Percentiles rank a stretch among this genome's conserved stretches.
phyloP scores from a whole-genome alignment of 31 red algal species.

The Endocladia muricata region DNA sequence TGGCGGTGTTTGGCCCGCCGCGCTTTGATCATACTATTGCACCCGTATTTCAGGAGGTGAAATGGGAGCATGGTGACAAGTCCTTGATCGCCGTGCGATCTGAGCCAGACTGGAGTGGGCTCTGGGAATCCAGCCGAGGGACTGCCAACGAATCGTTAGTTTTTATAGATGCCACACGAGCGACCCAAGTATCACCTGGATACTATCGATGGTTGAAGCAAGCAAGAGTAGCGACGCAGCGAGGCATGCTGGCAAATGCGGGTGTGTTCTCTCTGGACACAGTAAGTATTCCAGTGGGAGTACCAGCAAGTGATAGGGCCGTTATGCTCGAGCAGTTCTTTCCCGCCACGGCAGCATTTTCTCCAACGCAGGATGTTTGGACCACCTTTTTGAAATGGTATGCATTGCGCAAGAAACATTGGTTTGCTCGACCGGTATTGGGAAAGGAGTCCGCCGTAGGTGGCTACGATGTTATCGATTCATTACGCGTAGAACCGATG shows the following conservation, averaged over 20 bases:
- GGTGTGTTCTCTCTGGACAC: constrained; percentile 43
- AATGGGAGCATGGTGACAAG: constrained; percentile 38
- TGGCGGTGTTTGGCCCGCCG: constrained; percentile 57
- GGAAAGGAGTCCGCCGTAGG: background rate
- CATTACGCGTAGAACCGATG: constrained; percentile 12
- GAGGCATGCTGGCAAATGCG: constrained; percentile 42
- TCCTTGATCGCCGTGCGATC: constrained; percentile 39
- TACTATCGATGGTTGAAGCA: constrained; percentile 47
- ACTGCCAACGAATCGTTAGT: constrained; percentile 47
- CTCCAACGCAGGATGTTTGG: constrained; percentile 63
- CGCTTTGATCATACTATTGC: constrained; percentile 55
- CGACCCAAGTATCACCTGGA: constrained; percentile 17
- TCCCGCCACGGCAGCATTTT: constrained; percentile 41
- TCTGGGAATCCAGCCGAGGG: constrained; percentile 40
- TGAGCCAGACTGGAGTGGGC: constrained; percentile 29
- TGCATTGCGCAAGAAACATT: constrained; percentile 2
- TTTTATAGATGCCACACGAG: constrained; percentile 40
- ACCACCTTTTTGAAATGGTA: constrained; percentile 58
- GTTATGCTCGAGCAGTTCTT: constrained; percentile 55
- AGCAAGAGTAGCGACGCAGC: constrained; percentile 4
- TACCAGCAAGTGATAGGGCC: constrained; percentile 26
- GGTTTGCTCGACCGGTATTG: constrained; percentile 21
- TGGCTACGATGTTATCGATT: constrained; percentile 25
- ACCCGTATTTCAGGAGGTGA: background rate
- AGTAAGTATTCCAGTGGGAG: constrained; percentile 10